Conservation (phyloP, 805 yeast species). For the Kuraishia ogatae region DNA sequence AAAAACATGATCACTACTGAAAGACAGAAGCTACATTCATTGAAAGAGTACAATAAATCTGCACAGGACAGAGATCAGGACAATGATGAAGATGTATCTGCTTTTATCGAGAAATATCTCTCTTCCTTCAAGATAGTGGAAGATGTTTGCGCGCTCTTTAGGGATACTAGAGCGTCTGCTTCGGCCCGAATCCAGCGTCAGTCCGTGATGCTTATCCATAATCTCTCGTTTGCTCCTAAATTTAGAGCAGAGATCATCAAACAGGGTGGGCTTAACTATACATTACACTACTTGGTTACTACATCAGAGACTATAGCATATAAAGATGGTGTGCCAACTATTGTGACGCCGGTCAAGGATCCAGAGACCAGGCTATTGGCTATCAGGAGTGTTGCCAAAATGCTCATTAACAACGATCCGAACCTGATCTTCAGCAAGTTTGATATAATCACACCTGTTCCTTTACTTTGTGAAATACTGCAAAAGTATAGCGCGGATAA, state of each 20-base stretch:
- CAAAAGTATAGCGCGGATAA: slow-evolving; percentile 26
- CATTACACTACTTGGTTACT: slow-evolving; percentile 30
- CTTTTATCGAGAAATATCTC: slow-evolving; percentile 17
- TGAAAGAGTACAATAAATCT: slow-evolving; percentile 26
- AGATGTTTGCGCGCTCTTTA: slow-evolving; percentile 7
- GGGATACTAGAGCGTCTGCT: slow-evolving; percentile 5
- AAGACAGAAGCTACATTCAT: slow-evolving; percentile 23
- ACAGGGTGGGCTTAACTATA: slow-evolving; percentile 34
- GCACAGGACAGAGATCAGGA: slow-evolving; percentile 17
- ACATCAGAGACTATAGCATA: slow-evolving; percentile 18
- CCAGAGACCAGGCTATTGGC: slow-evolving; percentile 22
- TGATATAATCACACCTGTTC: slow-evolving; percentile 32
- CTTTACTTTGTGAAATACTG: slow-evolving; percentile 39
- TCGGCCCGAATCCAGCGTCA: slow-evolving; percentile 18
- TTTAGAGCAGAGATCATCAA: slow-evolving; percentile 29
- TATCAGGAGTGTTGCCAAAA: slow-evolving; percentile 32
- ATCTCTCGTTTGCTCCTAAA: slow-evolving; percentile 20
- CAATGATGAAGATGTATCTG: slow-evolving; percentile 17
- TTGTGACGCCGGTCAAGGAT: slow-evolving; percentile 12
- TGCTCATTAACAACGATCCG: slow-evolving; percentile 37
- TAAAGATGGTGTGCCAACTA: slow-evolving; percentile 13
- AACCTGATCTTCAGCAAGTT: slow-evolving; percentile 27
- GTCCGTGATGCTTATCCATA: slow-evolving; percentile 25
- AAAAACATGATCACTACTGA: slow-evolving; percentile 19
- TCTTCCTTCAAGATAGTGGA: slow-evolving; percentile 13